These are phyloP conservation scores for Lachancea meyersii DNA, from an alignment of 805 yeast species.

Conservation along the genomic window DNA sequence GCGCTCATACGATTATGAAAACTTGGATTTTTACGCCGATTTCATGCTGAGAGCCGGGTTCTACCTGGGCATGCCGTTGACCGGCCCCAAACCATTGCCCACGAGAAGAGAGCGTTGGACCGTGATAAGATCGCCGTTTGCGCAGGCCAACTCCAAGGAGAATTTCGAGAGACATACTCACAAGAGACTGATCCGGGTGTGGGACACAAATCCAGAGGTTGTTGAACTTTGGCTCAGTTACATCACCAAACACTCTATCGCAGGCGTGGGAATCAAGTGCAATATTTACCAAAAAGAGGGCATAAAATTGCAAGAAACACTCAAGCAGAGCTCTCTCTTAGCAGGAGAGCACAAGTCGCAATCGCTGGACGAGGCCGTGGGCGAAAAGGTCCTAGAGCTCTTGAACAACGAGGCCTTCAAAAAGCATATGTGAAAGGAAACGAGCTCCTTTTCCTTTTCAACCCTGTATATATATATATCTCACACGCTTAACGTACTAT, in stretches of 20 bases:
- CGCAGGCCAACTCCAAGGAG: constrained; percentile 89
- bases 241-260: constrained; percentile 65
- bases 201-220: constrained; percentile 80
- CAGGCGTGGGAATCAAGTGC: constrained; percentile 82
- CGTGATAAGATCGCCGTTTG: constrained; percentile 87
- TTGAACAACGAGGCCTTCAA: constrained; percentile 67
- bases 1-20: constrained; percentile 63
- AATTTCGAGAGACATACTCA: constrained; percentile 87
- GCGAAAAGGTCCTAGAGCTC: constrained; percentile 59
- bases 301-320: constrained; percentile 37
- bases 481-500: not conserved
- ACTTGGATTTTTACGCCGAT: constrained; percentile 70
- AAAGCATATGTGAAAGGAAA: constrained; percentile 34
- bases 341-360: constrained; percentile 4
- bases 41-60: constrained; percentile 87
- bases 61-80: constrained; percentile 80
- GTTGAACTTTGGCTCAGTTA: constrained; percentile 77
- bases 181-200: constrained; percentile 64
- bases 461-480: constrained; percentile 1
- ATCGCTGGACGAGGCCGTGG: constrained; percentile 24
- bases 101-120: constrained; percentile 85
- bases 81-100: constrained; percentile 62
- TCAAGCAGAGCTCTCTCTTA: constrained; percentile 30
- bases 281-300: constrained; percentile 52
- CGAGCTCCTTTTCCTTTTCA: not conserved